Evolutionary conservation across 208 protist species (phyloP), one percentile per base, ranked within the genome.

Genomic region (Crithidia bombi): DNA sequence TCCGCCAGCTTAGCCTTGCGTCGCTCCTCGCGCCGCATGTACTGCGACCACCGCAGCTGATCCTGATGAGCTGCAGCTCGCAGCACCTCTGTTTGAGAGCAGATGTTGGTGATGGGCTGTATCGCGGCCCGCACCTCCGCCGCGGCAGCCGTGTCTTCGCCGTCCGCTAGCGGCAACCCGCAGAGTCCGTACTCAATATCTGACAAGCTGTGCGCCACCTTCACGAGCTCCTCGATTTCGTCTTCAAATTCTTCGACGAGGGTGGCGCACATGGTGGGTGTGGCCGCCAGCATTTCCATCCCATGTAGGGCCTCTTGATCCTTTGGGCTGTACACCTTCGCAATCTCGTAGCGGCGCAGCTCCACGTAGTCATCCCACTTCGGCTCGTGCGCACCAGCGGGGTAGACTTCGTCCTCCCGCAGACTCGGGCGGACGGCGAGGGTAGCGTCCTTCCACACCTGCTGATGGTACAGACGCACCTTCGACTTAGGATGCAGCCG

Each of bases 181-280:
- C 89, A 94, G 14, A 94, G 65, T 2, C 87, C 52, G 55, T 69
- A 57, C 74, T 90, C 82, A 57, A 89, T 46, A 33, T 94, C 82
- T 5, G 35, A 55, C 32, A 85, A 39, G 10, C 58, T 64, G 33
- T 63, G 61, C 26, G 83, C 81, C 32, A 79, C 25, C 33, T 82
- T 76, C 39, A 94, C 81, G n/a, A 94, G 61, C 15, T 59, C 51
- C 43, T 77, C 69, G 25, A 94, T 66, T 28, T 80, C 83, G 1
- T 94, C 89, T 58, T 94, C 89, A 23, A 77, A 72, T 30, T 92
- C 81, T n/a, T 78, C 73, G 74, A 92, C 74, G 23, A 92, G 58
- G 25, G 72, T 63, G 25, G 69, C 73, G 38, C 89, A 94, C 51
- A 92, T 76, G 21, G 47, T 46, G n/a, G 51, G 69, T 1, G 81